Evolutionary conservation across 768 basidiomycete species (phyloP), one percentile per base, ranked within the genome.

Genomic region (Lentinula raphanica): DNA sequence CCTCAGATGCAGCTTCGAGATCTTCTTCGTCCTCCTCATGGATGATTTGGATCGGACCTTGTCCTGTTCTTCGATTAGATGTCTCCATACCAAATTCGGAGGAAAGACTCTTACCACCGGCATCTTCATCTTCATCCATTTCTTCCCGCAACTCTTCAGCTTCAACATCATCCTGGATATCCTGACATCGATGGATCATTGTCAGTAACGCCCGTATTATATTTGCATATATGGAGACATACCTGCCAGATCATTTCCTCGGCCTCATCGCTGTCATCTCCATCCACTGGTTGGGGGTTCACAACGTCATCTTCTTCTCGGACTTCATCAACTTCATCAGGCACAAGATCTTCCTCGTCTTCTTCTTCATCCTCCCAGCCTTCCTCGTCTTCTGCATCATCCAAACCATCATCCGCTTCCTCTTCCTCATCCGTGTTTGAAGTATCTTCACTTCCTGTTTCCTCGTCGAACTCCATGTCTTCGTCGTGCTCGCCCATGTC

Each of bases 391-490:
- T 80, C 83, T 6, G 76, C 75, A 29, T 77, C 80, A n/a, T 83
- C 77, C 42, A 82, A 85, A 1, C 85, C 70, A 19, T 83, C 88
- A 44, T 82, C 87, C 31, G 82, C 85, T 3, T 81, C 87, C 6
- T 74, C 83, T 28, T 83, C 85, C 28, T 88, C 88, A 21, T 85
- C 90, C 0, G 85, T 86, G 48, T 83, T 81, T 0, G 89, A 91
- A 1, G 90, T 91, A 51, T 87, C 88, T 59, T 90, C 90, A 60
- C 88, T 92, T 25, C 87, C 89, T 0, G 87, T 87, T 58, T 87
- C 90, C 19, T 92, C 92, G 5, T 83, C 91, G 61, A 87, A 90
- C 48, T 94, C 93, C 85, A 90, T 90, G 44, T 92, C 92, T 39
- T 90, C 87, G 55, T 94, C 92, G 58, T 86, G 88, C 2, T 89